Evolutionary conservation across 108 stramenopile species (phyloP), one percentile per base, ranked within the genome.

Genomic region (Heterococcus sp.): DNA sequence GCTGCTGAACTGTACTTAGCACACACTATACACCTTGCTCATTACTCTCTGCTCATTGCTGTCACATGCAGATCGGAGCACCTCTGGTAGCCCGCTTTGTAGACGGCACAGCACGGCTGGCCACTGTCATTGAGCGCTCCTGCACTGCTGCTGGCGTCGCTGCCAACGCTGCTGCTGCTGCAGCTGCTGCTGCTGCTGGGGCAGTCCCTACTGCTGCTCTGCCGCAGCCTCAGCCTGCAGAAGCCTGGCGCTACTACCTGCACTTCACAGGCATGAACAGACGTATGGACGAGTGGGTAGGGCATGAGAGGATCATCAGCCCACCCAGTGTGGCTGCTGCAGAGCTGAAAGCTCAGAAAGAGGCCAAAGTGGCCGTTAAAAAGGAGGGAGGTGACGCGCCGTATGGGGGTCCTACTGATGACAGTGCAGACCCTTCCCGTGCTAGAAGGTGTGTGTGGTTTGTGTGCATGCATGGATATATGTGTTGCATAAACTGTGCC

Each of bases 231-330:
- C 46, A 8, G 46, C 46, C 46, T 8, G 46, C 8, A 21, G 14
- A 58, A 21, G 14, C 14, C 46, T 58, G 46, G 46, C 46, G 46
- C 46, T 84, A 86, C 38, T 88, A 88, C 73, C 83, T 88, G 28
- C 87, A 88, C 72, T 88, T 79, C 46, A 37, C 78, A 46, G 78
- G 84, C 38, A 85, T 65, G 31, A 86, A 88, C 83, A 69, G 87
- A 14, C 75, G 87, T 8, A 32, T 88, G 69, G 87, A 88, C 37
- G 87, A 88, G 69, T 88, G 87, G 87, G 75, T 85, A 28, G 83
- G 82, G 26, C 40, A 81, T 66, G 87, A 88, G 3, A 82, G 87
- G 28, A 84, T 88, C 8, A 83, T 84, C 40, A 37, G 76, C 2
- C 39, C 71, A 37, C 34, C 65, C 26, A 65, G 76, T 34, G 34